These are phyloP conservation scores for Hemisphaericaspora xylanilytica DNA, from an alignment of 1,139 yeast species.

Conservation along the genomic window DNA sequence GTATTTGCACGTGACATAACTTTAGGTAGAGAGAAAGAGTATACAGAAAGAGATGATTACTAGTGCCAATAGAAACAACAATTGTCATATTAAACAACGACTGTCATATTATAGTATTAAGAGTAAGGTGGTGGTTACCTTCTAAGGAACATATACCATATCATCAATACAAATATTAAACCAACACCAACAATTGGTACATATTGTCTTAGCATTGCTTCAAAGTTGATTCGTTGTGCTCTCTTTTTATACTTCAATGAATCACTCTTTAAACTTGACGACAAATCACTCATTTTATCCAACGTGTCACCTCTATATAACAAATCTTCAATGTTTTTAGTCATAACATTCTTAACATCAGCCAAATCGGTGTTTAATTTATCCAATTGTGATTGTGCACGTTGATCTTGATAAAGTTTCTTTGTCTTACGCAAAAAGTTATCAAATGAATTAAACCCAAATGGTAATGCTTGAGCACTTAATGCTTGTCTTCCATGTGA, in stretches of 20 bases:
- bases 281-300: constrained; percentile 88
- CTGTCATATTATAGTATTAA: too few species aligned
- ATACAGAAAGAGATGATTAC: neutral
- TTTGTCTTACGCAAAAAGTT: constrained; percentile 82
- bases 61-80: too few species aligned
- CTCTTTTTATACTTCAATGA: constrained; percentile 85
- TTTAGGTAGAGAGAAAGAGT: too few species aligned
- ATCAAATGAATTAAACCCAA: constrained; percentile 85
- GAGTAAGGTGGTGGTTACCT: too few species aligned
- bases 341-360: constrained; percentile 94
- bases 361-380: constrained; percentile 81
- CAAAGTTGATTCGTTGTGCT: constrained; percentile 88
- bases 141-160: constrained; percentile 75
- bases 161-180: constrained; percentile 68
- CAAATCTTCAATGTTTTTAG: constrained; percentile 91
- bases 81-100: too few species aligned
- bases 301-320: constrained; percentile 92
- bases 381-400: constrained; percentile 87
- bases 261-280: constrained; percentile 75
- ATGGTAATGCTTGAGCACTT: constrained; percentile 69
- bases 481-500: constrained; percentile 75
- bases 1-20: too few species aligned
- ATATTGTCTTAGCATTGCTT: constrained; percentile 83
- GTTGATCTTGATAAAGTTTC: constrained; percentile 83
- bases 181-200: constrained; percentile 79